Evolutionary conservation across 164 flowering plant species (phyloP), one percentile per base, ranked within the genome.

Genomic region (Akebia trifoliata): DNA sequence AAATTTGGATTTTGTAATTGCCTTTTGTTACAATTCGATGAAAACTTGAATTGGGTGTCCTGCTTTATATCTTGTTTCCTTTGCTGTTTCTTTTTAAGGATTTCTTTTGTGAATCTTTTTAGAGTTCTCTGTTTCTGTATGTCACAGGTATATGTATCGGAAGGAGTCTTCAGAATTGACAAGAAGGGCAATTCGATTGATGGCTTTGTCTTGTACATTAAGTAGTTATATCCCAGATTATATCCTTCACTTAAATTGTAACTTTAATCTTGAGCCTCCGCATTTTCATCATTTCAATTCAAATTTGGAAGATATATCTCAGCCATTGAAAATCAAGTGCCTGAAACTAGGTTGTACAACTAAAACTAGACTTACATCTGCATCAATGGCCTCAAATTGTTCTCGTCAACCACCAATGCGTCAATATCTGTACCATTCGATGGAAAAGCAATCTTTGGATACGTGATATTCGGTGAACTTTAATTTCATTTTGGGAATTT

Each of bases 161-260:
- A 54, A 56, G 54, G 46, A 55, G 35, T 2, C 15, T 32, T 54
- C 20, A 47, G 42, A 17, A 2, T 20, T 40, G 54, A 48, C 38
- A 28, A 56, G 37, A 38, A 20, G 22, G 51, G 48, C 38, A 49
- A 43, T n/a, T 35, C 22, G 15, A n/a, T n/a, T n/a, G 10, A 6
- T 28, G 22, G 28, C 35, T 40, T 15, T 46, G 53, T 34, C 52
- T 51, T 69, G 73, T 73, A 65, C 48, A 56, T 59, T 66, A 62
- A 65, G 68, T 69, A 65, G 70, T 57, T 54, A 21, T 56, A 56
- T 48, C 38, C 38, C 25, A 61, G 49, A 59, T 25, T 69, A 44
- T 64, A 58, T 55, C 30, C 25, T 17, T 62, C 17, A 56, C 34
- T 31, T 17, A 9, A 22, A 30, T 28, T 39, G 49, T 63, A 48